Base-by-base conservation (phyloP, 345 rosid species). In the Populus tremula region DNA sequence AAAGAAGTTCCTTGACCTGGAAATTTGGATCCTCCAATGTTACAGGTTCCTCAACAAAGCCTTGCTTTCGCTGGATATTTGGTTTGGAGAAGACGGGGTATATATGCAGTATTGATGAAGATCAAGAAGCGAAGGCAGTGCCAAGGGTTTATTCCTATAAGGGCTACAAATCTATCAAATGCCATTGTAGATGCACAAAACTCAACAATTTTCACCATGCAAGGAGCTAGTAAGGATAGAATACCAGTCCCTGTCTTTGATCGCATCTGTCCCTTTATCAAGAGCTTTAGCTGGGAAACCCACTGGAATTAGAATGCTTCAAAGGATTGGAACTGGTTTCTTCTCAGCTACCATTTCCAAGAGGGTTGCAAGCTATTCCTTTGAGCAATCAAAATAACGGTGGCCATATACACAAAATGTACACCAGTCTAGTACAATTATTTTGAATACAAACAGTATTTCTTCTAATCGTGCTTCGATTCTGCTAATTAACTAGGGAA, bases 201-300 rank as follows among this genome's bases (percentile, higher is more conserved):
- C 45, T 29, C 67, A 11, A 81, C 84, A 67, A 61, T 81, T 73
- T 81, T 76, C 76, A 81, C 80, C 5, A 81, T 76, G 67, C 83
- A 72, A 66, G 83, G 83, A 27, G 62, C 74, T 2, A 72, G 80
- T 0, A 67, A 76, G 77, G 74, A 81, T 47, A 76, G 77, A n/a
- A n/a, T n/a, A n/a, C n/a, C n/a, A n/a, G n/a, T n/a, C n/a, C n/a
- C n/a, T n/a, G n/a, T n/a, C n/a, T n/a, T n/a, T n/a, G n/a, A n/a
- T n/a, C n/a, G n/a, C n/a, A n/a, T n/a, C n/a, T n/a, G n/a, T n/a
- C n/a, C n/a, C 79, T 16, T 20, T 70, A 25, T 56, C 71, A 14
- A 71, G 82, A 69, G 5, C 45, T 41, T 35, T 80, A 47, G 76
- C 83, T 4, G 11, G 72, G 53, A 75, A 75, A 76, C 73, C 72